Evolutionary conservation across 2,329 filamentous ascomycete species (phyloP), one percentile per base, ranked within the genome.

Genomic region (Akanthomyces uredinophilus): DNA sequence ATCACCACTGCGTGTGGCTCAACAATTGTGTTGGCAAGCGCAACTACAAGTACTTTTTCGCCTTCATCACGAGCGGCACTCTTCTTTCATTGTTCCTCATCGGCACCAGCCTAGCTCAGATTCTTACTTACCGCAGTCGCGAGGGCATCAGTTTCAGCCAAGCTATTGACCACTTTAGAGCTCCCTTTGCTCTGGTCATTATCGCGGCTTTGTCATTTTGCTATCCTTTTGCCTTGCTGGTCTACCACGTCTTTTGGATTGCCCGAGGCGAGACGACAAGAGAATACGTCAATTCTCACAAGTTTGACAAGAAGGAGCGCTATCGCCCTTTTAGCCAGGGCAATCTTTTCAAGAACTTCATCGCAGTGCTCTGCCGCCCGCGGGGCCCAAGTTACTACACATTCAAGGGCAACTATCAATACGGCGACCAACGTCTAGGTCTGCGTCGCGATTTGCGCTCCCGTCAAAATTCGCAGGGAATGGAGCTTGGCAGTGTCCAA

Each of bases 1-100:
- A 99, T 71, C 95, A 99, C 71, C 95, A 99, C 76, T 99, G 95
- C 71, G 93, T 98, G 18, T 99, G 95, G 95, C 85, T 99, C 66
- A 99, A 99, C 78, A 99, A 99, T 74, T 99, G 95, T 67, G 89
- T 99, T 55, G 95, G 95, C 49, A 89, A 94, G 67, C 91, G 95
- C 69, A 99, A 99, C 77, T 99, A 99, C 77, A 91, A 95, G 66
- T 98, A 94, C 75, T 99, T 99, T 76, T 97, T 98, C 73, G 85
- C 90, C 13, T 99, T 97, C 75, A 87, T 99, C 66, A 86, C 86
- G 60, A 87, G 88, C 16, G 87, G 86, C n/a, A 92, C 91, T 0
- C 67, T 97, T 39, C 81, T 97, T 20, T 84, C 88, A 0, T 71
- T 92, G 18, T 94, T 90, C 69, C 82, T 98, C 51, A 79, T 95